Percentiles rank a stretch among this genome's conserved stretches.
phyloP scores from a whole-genome alignment of 352 stramenopile species.

The Globisporangium perplexum region DNA sequence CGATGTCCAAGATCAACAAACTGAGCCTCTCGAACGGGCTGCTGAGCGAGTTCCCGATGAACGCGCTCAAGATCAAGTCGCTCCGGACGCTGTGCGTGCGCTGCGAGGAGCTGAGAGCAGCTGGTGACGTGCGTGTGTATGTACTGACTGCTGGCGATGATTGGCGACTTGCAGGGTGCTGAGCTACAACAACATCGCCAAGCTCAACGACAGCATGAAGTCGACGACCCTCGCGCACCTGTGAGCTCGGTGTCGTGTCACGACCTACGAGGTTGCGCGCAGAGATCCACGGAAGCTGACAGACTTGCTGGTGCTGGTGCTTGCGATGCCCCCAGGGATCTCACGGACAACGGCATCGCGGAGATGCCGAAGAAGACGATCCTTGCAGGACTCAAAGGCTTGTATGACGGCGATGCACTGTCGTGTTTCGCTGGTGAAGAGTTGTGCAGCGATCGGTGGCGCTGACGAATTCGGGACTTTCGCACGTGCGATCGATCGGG shows the following conservation, averaged over 20 bases:
- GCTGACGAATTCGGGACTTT: not conserved
- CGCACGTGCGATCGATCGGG: no score
- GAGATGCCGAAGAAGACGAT: not conserved
- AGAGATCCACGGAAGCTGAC: no score
- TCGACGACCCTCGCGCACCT: not conserved
- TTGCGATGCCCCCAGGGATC: not conserved
- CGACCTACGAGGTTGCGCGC: not conserved
- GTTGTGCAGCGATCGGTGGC: not conserved
- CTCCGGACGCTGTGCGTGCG: constrained; percentile 3
- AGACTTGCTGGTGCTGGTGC: not conserved
- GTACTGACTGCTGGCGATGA: not conserved
- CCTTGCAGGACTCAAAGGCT: constrained; percentile 1
- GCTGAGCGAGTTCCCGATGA: constrained; percentile 1
- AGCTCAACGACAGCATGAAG: constrained; percentile 3
- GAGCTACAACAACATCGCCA: constrained; percentile 4
- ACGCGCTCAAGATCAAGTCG: constrained; percentile 3
- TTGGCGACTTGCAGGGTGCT: not conserved
- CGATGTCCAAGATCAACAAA: constrained; percentile 2
- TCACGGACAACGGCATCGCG: not conserved
- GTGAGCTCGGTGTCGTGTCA: not conserved
- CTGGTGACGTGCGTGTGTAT: no score
- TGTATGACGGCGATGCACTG: not conserved
- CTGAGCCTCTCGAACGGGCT: constrained; percentile 6
- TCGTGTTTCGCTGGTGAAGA: no score
- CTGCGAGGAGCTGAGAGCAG: not conserved